A percentile compares a stretch with the other conserved stretches of the same genome.
These are phyloP conservation scores for Phytophthora tubulina DNA, from an alignment of 352 stramenopile species.

Conservation along the genomic window DNA sequence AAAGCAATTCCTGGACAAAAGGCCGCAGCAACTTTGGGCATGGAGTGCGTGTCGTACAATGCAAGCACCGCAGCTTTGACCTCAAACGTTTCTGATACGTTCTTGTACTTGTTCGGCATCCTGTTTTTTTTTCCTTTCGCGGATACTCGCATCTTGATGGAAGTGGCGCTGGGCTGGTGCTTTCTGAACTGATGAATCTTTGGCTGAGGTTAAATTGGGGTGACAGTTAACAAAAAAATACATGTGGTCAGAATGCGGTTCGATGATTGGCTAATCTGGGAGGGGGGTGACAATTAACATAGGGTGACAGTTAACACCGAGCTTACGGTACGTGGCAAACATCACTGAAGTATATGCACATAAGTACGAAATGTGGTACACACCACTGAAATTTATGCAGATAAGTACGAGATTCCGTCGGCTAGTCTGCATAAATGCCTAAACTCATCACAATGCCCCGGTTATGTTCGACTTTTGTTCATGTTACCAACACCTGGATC, in stretches of 20 bases:
- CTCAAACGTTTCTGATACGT: not conserved
- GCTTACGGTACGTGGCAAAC: no score
- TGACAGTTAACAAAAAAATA: not conserved
- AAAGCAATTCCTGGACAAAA: not conserved
- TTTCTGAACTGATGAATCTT: not conserved
- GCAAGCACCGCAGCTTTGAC: not conserved
- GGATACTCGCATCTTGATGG: not conserved
- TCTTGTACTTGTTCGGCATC: not conserved
- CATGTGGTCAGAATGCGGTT: not conserved
- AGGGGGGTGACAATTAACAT: not conserved
- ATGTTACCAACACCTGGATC: no score
- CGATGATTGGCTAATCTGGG: not conserved
- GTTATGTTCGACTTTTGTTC: no score
- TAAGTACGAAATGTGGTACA: no score
- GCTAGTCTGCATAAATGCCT: no score
- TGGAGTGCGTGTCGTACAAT: not conserved
- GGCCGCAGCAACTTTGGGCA: not conserved
- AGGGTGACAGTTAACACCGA: not conserved
- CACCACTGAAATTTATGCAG: no score
- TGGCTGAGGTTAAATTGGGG: not conserved
- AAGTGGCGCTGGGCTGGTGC: not conserved
- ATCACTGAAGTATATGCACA: no score
- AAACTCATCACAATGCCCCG: no score
- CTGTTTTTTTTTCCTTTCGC: not conserved
- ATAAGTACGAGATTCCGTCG: no score